Evolutionary conservation across 257 asterid species (phyloP), one percentile per base, ranked within the genome.

Genomic region (Dorcoceras hygrometricum): DNA sequence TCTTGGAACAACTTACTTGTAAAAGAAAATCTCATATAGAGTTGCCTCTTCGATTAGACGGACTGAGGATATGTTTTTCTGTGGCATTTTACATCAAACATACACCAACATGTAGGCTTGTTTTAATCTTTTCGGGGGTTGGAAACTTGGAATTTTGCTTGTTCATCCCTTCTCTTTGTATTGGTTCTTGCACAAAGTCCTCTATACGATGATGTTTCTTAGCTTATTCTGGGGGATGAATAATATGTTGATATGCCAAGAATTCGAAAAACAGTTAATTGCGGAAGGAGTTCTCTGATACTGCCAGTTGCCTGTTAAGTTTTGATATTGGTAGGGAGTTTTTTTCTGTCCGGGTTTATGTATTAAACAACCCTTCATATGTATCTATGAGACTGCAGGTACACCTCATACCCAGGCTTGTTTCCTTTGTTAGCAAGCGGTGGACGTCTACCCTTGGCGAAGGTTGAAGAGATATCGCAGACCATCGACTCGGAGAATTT

Each of bases 381-480:
- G 66, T 4, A 3, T 20, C 57, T 57, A 75, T 23, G 66, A 58
- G 7, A 48, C 32, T 79, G 66, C 82, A 93, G 97, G 66, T 88
- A 86, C 85, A 90, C 99, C 58, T 77, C 97, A 69, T 93, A 88
- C 82, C 68, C 69, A 4, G 92, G 88, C 8, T 65, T 90, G 82
- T 87, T 86, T 62, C 99, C 96, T 10, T 73, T 88, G 84, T 72
- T 93, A 58, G 81, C 99, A 19, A 80, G 86, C 69, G 95, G 90
- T 63, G 83, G 85, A 55, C 65, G 72, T 24, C 75, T 90, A 59
- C 91, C 90, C 18, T 70, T 85, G 73, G 86, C 80, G 76, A 91
- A 76, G 51, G 82, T 93, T 20, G 96, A 90, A 71, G 96, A 93
- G 82, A 88, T 93, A 72, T 93, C 95, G 1, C 99, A 93, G 78